Evolutionary conservation across 192 early-diverging fungal genomes (phyloP).

Genomic region (Backusella liffmaniae): DNA sequence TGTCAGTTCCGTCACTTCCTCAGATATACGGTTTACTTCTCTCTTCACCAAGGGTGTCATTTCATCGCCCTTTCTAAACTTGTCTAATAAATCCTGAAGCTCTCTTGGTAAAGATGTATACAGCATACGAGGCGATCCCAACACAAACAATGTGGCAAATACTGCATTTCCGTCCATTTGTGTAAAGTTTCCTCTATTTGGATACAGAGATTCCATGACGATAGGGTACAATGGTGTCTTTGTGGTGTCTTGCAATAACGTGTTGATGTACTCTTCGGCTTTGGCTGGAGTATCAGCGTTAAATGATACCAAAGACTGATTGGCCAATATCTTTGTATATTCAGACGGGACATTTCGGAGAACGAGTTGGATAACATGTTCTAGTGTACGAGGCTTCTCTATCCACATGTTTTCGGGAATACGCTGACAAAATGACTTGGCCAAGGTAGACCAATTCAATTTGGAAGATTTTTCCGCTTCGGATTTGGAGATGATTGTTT

Average conservation of each 20-base stretch:
- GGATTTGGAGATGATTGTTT: neutral
- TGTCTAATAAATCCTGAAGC: slow-evolving; percentile 42
- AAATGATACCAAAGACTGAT: slow-evolving; percentile 31
- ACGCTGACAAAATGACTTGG: slow-evolving; percentile 54
- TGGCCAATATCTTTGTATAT: slow-evolving; percentile 41
- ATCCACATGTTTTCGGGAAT: slow-evolving; percentile 48
- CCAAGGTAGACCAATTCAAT: slow-evolving; percentile 51
- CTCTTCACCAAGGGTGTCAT: slow-evolving; percentile 45
- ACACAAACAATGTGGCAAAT: slow-evolving; percentile 62
- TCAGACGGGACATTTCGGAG: slow-evolving; percentile 47
- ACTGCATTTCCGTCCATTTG: slow-evolving; percentile 34
- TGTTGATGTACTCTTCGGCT: slow-evolving; percentile 36
- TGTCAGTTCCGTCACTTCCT: slow-evolving; percentile 54
- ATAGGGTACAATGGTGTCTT: slow-evolving; percentile 42
- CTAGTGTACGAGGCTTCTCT: slow-evolving; percentile 52
- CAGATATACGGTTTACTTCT: slow-evolving; percentile 52
- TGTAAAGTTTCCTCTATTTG: slow-evolving; percentile 7
- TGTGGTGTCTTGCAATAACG: slow-evolving; percentile 39
- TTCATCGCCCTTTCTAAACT: slow-evolving; percentile 23
- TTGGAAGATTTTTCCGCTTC: slow-evolving; percentile 18
- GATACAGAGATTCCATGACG: slow-evolving; percentile 38
- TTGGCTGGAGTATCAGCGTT: slow-evolving; percentile 26
- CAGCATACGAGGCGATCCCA: slow-evolving; percentile 55
- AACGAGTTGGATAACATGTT: slow-evolving; percentile 43
- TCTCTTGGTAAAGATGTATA: slow-evolving; percentile 50